Evolutionary conservation across 345 rosid genomes (phyloP).

Genomic region (Eucalyptus decipiens): DNA sequence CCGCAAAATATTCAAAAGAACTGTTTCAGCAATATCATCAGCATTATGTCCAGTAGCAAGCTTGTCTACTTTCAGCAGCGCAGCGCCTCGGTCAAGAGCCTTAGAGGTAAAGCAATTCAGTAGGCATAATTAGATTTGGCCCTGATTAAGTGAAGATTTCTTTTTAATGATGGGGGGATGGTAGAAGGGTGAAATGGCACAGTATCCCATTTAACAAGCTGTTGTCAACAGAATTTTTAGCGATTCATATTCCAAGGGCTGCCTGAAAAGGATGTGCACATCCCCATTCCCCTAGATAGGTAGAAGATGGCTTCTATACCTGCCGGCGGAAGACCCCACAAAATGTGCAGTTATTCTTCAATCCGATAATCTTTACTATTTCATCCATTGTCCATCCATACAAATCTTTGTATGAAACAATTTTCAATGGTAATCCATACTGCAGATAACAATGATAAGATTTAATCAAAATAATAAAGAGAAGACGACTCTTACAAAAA

Average conservation of each 20-base stretch:
- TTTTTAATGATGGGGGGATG: not conserved
- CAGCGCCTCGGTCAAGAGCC: constrained; percentile 98
- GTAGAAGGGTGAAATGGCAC: not conserved
- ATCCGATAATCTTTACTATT: constrained; percentile 87
- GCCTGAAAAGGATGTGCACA: not conserved
- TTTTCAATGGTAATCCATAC: constrained; percentile 86
- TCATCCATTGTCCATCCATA: constrained; percentile 99
- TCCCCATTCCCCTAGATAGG: not conserved
- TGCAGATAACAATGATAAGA: not conserved
- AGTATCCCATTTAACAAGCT: not conserved
- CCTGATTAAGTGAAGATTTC: not conserved
- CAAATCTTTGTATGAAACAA: constrained; percentile 89
- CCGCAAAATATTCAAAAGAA: constrained; percentile 74
- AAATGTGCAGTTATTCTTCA: constrained; percentile 93
- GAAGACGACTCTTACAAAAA: not conserved
- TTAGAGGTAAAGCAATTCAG: not conserved
- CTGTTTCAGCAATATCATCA: constrained; percentile 96
- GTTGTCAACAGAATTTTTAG: not conserved
- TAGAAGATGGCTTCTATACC: constrained; percentile 13
- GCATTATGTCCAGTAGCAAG: constrained; percentile 91
- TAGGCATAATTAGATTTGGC: not conserved
- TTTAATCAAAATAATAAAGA: not conserved
- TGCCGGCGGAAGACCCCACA: constrained; percentile 96
- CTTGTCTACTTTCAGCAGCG: constrained; percentile 80
- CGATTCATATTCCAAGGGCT: not conserved